Evolutionary conservation across 768 basidiomycete genomes (phyloP), one percentile per base, ranked within the genome.

Genomic region (Xerocomellus intermedius): DNA sequence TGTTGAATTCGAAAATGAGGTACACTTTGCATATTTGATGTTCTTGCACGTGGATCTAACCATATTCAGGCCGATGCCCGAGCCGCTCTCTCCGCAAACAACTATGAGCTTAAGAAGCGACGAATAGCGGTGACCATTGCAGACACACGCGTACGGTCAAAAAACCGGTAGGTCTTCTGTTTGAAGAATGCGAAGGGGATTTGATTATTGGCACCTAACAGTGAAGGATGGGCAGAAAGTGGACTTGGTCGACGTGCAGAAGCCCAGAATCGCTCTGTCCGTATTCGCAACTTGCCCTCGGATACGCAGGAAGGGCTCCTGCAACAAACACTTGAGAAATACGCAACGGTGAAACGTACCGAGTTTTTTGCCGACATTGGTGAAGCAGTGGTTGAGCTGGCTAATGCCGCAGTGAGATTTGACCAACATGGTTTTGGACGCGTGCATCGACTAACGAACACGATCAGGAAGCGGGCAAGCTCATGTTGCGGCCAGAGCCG

Each of bases 261-360:
- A 51, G 70, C 76, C 7, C 81, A 81, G 44, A 84, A 76, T 57
- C 84, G 92, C 17, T 90, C 89, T 19, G 78, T 98, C 8, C 84
- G 89, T 9, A 74, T 98, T 48, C 82, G 78, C 21, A 86, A 86
- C 48, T 77, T 99, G 21, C 91, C 92, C 16, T 65, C 81, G 3
- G 82, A 75, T 10, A 85, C 91, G 5, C 91, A 97, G 66, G 97
- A 98, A 66, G 96, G 91, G 2, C 74, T 98, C 1, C 71, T 99
- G 24, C 96, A 99, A 62, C 97, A 98, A 75, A 75, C 77, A 0
- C 73, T 99, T 5, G 92, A 94, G 68, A 96, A 93, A 71, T 68
- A 88, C 38, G 82, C 82, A 1, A 69, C 75, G 3, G 81, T 91
- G 38, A 84, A 82, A 48, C 83, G 94, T 6, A 82, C 92, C 3